Percentiles rank a stretch among this genome's conserved stretches.
Evolutionary conservation across 2,329 filamentous ascomycete species (phyloP).

Genomic region (Arthrobotrys iridis): DNA sequence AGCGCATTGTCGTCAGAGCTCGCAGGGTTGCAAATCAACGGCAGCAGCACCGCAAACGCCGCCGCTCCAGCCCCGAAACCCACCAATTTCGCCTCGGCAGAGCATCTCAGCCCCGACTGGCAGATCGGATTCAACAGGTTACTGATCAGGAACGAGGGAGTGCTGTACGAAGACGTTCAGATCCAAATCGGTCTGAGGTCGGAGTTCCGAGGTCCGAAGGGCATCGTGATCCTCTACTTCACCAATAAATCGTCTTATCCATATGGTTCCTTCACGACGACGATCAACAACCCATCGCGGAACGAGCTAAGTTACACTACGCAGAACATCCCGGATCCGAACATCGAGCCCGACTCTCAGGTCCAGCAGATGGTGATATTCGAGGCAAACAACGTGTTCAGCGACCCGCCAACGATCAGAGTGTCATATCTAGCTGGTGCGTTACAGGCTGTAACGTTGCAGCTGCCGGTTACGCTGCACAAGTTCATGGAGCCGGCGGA

Average conservation of each 20-base stretch:
- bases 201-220: constrained; percentile 94
- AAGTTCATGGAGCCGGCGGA: constrained; percentile 97
- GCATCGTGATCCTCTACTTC: constrained; percentile 94
- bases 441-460: constrained; percentile 88
- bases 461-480: constrained; percentile 86
- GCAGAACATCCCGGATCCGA: constrained; percentile 87
- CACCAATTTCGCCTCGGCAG: constrained; percentile 89
- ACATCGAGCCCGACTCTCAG: constrained; percentile 77
- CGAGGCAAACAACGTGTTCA: constrained; percentile 82
- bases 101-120: constrained; percentile 94
- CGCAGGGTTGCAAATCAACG: constrained; percentile 81
- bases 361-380: constrained; percentile 96
- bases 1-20: constrained; percentile 70
- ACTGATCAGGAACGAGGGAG: constrained; percentile 80
- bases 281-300: constrained; percentile 76
- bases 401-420: constrained; percentile 85
- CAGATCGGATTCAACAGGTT: constrained; percentile 87
- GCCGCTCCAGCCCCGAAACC: constrained; percentile 71
- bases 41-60: constrained; percentile 63
- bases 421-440: constrained; percentile 95
- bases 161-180: constrained; percentile 94
- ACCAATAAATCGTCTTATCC: constrained; percentile 88
- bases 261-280: constrained; percentile 92
- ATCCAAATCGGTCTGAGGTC: constrained; percentile 91
- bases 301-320: constrained; percentile 83